Evolutionary conservation across 495 filamentous ascomycete genomes (phyloP).

Genomic region (Tuber calosporum): DNA sequence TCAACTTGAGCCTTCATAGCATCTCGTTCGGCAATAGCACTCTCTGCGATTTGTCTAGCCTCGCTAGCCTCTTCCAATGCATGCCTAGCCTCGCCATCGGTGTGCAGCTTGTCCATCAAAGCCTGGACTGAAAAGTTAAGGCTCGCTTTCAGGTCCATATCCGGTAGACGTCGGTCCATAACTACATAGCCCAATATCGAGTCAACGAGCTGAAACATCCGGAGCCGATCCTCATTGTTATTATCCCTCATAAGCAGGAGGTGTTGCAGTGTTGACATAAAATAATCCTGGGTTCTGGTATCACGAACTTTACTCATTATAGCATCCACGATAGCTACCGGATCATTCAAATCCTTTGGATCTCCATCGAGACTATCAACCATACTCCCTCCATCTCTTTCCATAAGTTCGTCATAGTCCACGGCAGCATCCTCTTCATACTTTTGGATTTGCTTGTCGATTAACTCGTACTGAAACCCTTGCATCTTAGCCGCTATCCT

Average conservation of each 20-base stretch:
- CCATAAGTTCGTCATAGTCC: constrained; percentile 94
- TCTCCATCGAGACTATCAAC: constrained; percentile 86
- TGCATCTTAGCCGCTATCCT: constrained; percentile 96
- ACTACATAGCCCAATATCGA: constrained; percentile 97
- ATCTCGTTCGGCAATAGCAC: constrained; percentile 91
- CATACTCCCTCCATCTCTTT: constrained; percentile 81
- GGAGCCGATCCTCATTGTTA: constrained; percentile 80
- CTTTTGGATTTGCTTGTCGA: constrained; percentile 94
- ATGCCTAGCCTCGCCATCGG: constrained; percentile 86
- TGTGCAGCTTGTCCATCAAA: constrained; percentile 88
- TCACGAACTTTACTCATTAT: constrained; percentile 82
- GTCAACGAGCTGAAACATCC: constrained; percentile 97
- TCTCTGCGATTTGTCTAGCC: constrained; percentile 83
- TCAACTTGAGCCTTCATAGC: constrained; percentile 91
- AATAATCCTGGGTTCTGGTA: constrained; percentile 84
- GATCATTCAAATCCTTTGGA: constrained; percentile 89
- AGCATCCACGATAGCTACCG: constrained; percentile 83
- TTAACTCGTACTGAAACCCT: constrained; percentile 93
- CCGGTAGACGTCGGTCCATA: constrained; percentile 91
- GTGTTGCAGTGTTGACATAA: constrained; percentile 90
- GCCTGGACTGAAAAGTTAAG: constrained; percentile 96
- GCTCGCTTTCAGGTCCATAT: constrained; percentile 95
- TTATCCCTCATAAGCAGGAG: constrained; percentile 89
- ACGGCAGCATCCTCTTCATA: constrained; percentile 92
- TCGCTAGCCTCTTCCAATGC: constrained; percentile 84